These are phyloP conservation scores for Colletotrichum sp. DNA, from an alignment of 2,329 filamentous ascomycete genomes.

Conservation along the genomic window DNA sequence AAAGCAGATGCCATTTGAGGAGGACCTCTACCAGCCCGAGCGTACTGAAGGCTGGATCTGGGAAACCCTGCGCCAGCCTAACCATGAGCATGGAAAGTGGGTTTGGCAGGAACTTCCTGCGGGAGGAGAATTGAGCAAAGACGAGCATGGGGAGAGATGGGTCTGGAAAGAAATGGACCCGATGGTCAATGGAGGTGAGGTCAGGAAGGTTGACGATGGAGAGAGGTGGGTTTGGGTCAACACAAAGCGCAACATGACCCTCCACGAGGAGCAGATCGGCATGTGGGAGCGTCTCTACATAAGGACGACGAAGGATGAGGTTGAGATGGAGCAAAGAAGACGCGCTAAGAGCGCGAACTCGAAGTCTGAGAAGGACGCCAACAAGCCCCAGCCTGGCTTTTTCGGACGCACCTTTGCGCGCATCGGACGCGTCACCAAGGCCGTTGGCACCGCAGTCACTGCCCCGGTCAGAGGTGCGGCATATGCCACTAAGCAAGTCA, in stretches of 20 bases:
- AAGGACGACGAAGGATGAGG: slow-evolving; percentile 16
- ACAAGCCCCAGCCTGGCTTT: background rate
- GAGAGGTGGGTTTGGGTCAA: background rate
- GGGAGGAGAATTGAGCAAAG: background rate
- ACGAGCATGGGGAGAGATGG: background rate
- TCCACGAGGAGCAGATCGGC: slow-evolving; percentile 24
- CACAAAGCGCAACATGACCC: background rate
- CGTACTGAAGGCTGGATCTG: background rate
- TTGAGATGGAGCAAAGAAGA: background rate
- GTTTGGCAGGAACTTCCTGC: background rate
- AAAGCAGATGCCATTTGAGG: background rate
- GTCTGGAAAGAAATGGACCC: background rate
- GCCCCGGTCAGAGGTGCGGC: background rate
- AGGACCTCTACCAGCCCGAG: background rate
- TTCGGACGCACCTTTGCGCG: background rate
- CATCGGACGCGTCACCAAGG: background rate
- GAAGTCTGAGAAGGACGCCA: background rate
- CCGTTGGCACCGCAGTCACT: background rate
- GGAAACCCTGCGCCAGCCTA: background rate
- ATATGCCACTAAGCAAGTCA: background rate
- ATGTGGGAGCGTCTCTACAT: slow-evolving; percentile 26
- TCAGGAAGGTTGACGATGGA: slow-evolving; percentile 15
- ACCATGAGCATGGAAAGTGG: background rate
- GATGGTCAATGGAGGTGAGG: background rate
- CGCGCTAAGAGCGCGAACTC: background rate